A percentile compares a stretch with the other conserved stretches of the same genome.
phyloP scores from a whole-genome alignment of 805 yeast genomes.

The Sporopachydermia quercuum region DNA sequence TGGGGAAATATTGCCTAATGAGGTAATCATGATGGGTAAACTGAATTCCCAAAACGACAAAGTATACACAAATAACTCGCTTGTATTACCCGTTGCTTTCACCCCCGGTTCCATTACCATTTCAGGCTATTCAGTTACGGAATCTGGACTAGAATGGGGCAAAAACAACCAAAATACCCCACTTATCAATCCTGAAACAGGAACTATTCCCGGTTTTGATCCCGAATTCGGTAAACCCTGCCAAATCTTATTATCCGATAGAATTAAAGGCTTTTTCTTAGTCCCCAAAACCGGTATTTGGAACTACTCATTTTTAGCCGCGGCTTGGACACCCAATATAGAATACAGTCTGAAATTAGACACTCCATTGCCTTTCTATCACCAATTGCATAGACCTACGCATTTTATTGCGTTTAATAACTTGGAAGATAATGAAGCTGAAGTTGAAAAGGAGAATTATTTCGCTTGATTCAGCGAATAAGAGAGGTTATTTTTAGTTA shows the following conservation, averaged over 20 bases:
- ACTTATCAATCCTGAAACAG: slow-evolving; percentile 40
- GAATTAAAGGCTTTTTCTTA: slow-evolving; percentile 65
- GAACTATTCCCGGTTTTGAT: no score
- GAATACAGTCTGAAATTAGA: slow-evolving; percentile 56
- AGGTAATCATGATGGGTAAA: slow-evolving; percentile 29
- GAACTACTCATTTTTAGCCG: slow-evolving; percentile 85
- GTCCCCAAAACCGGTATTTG: slow-evolving; percentile 78
- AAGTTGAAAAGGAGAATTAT: slow-evolving; percentile 51
- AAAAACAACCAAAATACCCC: slow-evolving; percentile 36
- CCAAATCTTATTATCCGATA: slow-evolving; percentile 61
- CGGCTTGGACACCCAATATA: slow-evolving; percentile 57
- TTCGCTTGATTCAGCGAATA: slow-evolving; percentile 25
- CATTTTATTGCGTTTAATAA: slow-evolving; percentile 71
- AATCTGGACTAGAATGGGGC: slow-evolving; percentile 75
- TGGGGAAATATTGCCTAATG: slow-evolving; percentile 50
- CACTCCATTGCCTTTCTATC: slow-evolving; percentile 69
- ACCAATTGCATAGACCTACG: slow-evolving; percentile 74
- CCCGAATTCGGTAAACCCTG: slow-evolving; percentile 42
- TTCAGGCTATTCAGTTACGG: slow-evolving; percentile 43
- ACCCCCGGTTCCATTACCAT: slow-evolving; percentile 78
- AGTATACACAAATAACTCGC: slow-evolving; percentile 28
- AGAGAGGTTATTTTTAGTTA: no score
- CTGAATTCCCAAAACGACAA: slow-evolving; percentile 19
- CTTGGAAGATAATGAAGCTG: slow-evolving; percentile 33
- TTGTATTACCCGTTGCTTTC: slow-evolving; percentile 53